Evolutionary conservation across 148 eudicot species (phyloP).

Genomic region (Amaranthus cruentus): DNA sequence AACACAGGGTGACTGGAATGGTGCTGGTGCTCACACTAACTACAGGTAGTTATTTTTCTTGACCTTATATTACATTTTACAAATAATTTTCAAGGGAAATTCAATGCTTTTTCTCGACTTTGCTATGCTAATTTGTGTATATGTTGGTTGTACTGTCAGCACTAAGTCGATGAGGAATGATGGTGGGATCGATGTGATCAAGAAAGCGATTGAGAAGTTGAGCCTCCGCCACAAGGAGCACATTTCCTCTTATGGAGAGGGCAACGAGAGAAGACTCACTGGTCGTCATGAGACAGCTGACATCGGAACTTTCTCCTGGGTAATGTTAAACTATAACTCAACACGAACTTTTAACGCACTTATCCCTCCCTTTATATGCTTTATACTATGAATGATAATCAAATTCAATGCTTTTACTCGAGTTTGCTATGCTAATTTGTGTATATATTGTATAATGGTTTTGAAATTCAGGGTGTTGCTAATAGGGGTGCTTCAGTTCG

Average conservation of each 20-base stretch:
- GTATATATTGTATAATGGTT: not conserved
- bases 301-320: slow-evolving; percentile 53
- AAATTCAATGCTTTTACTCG: not conserved
- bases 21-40: slow-evolving; percentile 77
- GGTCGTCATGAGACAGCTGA: slow-evolving; percentile 60
- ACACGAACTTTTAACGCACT: too few species aligned
- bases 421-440: not conserved
- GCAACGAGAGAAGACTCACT: slow-evolving; percentile 57
- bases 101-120: not conserved
- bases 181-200: slow-evolving; percentile 43
- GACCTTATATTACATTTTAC: not conserved
- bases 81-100: too few species aligned
- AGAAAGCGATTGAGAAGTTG: slow-evolving; percentile 50
- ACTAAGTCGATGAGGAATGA: slow-evolving; percentile 43
- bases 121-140: not conserved
- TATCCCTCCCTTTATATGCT: not conserved
- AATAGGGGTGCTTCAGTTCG: slow-evolving; percentile 61
- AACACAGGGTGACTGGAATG: slow-evolving; percentile 66
- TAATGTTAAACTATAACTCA: slow-evolving; percentile 4
- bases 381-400: not conserved
- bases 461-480: slow-evolving; percentile 49
- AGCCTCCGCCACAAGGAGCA: slow-evolving; percentile 47
- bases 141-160: slow-evolving; percentile 13
- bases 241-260: slow-evolving; percentile 57
- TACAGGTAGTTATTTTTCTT: slow-evolving; percentile 34